Percentiles rank a stretch among this genome's conserved stretches.
phyloP scores from a whole-genome alignment of 2,329 filamentous ascomycete genomes.

The Xylaria sp. region DNA sequence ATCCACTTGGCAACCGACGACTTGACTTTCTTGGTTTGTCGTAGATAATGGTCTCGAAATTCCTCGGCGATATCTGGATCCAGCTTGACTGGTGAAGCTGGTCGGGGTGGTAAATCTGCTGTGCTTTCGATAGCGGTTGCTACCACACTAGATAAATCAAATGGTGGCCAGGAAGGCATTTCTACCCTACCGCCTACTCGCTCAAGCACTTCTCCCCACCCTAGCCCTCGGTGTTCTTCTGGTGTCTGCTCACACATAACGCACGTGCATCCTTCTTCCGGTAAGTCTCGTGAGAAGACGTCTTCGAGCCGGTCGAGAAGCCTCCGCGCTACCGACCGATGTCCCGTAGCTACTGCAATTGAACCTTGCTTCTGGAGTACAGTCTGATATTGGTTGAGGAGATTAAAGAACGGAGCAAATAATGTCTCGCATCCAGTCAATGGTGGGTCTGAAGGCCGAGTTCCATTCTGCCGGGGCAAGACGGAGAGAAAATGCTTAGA shows the following conservation, averaged over 20 bases:
- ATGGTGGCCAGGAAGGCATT: constrained; percentile 88
- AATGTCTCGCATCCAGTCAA: constrained; percentile 75
- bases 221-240: constrained; percentile 76
- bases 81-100: constrained; percentile 74
- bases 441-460: constrained; percentile 70
- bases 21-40: constrained; percentile 91
- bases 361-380: constrained; percentile 88
- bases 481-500: constrained; percentile 78
- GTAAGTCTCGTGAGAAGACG: constrained; percentile 92
- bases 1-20: constrained; percentile 93
- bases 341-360: constrained; percentile 92
- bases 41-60: constrained; percentile 90
- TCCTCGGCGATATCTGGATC: constrained; percentile 95
- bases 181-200: constrained; percentile 89
- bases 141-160: constrained; percentile 74
- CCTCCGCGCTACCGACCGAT: constrained; percentile 90
- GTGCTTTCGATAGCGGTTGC: constrained; percentile 70
- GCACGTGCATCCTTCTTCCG: constrained; percentile 84
- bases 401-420: constrained; percentile 83
- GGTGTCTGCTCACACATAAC: constrained; percentile 77
- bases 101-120: constrained; percentile 68
- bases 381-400: constrained; percentile 85
- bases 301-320: constrained; percentile 91
- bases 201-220: constrained; percentile 96
- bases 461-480: constrained; percentile 66